phyloP scores from a whole-genome alignment of 2,329 filamentous ascomycete species.

The Aspergillus melleus region DNA sequence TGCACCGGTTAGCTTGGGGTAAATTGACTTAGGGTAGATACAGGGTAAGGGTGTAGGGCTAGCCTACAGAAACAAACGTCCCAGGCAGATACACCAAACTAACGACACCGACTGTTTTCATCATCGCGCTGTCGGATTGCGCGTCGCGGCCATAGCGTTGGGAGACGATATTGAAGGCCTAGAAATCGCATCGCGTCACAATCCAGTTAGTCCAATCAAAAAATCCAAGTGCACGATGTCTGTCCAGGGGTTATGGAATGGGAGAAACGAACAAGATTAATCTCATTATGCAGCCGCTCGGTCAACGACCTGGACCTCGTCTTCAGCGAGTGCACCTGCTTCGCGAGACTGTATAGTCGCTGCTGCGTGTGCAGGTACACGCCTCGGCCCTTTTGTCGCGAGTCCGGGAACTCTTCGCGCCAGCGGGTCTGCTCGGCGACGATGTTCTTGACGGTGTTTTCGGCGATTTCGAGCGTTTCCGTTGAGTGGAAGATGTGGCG shows the following conservation, averaged over 20 bases:
- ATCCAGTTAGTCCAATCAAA: no score
- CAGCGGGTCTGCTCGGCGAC: conserved; percentile 21
- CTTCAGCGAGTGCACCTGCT: conserved; percentile 28
- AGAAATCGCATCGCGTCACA: no score
- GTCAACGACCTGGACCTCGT: conserved; percentile 28
- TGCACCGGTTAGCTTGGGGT: no score
- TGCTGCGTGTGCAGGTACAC: not conserved
- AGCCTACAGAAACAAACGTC: conserved; percentile 29
- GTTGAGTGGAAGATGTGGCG: conserved; percentile 33
- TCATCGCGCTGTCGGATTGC: conserved; percentile 27
- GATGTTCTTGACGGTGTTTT: conserved; percentile 27
- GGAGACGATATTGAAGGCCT: conserved; percentile 34
- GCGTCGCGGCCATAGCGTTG: conserved; percentile 27
- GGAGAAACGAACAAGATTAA: conserved; percentile 27
- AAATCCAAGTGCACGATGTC: no score
- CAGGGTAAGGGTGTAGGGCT: not conserved
- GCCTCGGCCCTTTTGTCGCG: not conserved
- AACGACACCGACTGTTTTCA: conserved; percentile 32
- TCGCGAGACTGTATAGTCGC: conserved; percentile 20
- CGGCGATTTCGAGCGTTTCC: conserved; percentile 34
- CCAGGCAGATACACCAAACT: conserved; percentile 31
- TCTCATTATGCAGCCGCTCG: conserved; percentile 35
- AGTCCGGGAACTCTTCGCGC: conserved; percentile 6
- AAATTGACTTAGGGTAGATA: no score
- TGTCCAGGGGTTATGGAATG: not conserved